phyloP scores from a whole-genome alignment of 106 monocot species.

The Vanilla planifolia region DNA sequence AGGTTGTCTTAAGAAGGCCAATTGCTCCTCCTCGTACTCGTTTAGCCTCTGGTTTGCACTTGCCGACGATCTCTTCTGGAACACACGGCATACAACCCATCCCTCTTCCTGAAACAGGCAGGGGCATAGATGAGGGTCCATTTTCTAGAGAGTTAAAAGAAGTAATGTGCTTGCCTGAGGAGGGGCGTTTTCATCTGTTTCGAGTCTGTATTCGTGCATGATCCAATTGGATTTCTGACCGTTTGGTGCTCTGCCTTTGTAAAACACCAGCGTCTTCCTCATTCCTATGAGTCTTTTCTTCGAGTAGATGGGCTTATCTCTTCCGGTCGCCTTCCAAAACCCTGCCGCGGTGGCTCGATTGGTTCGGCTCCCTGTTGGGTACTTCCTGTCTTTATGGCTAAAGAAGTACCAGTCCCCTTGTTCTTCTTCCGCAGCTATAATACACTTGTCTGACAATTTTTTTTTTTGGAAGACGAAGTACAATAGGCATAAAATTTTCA shows the following conservation, averaged over 20 bases:
- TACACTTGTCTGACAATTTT: constrained; percentile 36
- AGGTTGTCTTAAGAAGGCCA: too few relatives aligned
- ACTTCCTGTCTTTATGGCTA: constrained; percentile 26
- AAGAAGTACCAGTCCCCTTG: constrained; percentile 24
- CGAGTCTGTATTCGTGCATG: constrained; percentile 56
- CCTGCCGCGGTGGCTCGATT: constrained; percentile 51
- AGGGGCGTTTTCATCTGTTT: constrained; percentile 4
- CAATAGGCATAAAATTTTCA: too few relatives aligned
- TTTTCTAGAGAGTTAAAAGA: background rate
- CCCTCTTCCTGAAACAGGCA: constrained; percentile 50
- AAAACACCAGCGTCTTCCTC: constrained; percentile 60
- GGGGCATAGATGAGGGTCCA: background rate
- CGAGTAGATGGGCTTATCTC: constrained; percentile 58
- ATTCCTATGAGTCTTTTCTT: constrained; percentile 44
- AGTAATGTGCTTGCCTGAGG: background rate
- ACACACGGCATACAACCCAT: constrained; percentile 69
- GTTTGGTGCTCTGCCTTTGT: constrained; percentile 53
- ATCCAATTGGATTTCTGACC: constrained; percentile 65
- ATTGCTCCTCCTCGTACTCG: too few relatives aligned
- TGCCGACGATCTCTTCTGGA: constrained; percentile 36
- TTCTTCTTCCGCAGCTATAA: constrained; percentile 21
- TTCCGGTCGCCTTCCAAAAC: constrained; percentile 67
- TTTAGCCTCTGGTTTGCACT: constrained; percentile 9
- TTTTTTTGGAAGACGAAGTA: too few relatives aligned
- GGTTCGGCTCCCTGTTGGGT: constrained; percentile 42